These are phyloP conservation scores for Pulicaria dysenterica DNA, from an alignment of 129 eudicot species.

Conservation along the genomic window DNA sequence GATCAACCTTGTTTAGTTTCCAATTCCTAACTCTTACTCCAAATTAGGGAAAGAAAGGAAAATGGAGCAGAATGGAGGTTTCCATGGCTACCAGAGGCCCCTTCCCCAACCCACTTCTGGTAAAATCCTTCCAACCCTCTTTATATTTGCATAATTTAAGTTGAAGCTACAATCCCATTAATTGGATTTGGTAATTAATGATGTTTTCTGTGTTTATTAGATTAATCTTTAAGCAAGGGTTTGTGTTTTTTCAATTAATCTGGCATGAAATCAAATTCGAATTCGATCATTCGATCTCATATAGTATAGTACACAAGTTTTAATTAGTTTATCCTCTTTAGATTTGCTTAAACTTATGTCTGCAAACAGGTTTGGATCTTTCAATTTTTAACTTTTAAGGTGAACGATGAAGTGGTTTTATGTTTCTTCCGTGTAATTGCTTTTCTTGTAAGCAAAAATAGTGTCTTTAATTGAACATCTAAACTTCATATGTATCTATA, in stretches of 20 bases:
- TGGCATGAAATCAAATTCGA: not conserved
- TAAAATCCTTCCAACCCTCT: not conserved
- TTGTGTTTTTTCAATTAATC: not conserved
- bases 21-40: not conserved
- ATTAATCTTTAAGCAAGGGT: not conserved
- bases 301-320: too few species aligned
- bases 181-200: not conserved
- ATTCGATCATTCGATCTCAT: too few species aligned
- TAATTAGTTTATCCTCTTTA: too few species aligned
- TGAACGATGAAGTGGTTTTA: too few species aligned
- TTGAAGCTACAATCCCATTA: not conserved
- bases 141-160: not conserved
- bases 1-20: constrained; percentile 9
- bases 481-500: too few species aligned
- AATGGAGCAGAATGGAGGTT: constrained; percentile 54
- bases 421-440: too few species aligned
- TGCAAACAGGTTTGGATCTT: too few species aligned
- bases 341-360: too few species aligned
- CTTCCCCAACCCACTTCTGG: constrained; percentile 35
- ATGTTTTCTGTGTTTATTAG: not conserved
- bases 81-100: constrained; percentile 62
- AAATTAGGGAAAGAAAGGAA: constrained; percentile 14
- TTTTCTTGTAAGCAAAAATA: too few species aligned
- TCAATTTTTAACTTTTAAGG: too few species aligned
- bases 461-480: too few species aligned